A percentile compares a stretch with the other conserved stretches of the same genome.
Conservation (phyloP, 2,329 filamentous ascomycete genomes). For the Pseudogymnoascus sp. region DNA sequence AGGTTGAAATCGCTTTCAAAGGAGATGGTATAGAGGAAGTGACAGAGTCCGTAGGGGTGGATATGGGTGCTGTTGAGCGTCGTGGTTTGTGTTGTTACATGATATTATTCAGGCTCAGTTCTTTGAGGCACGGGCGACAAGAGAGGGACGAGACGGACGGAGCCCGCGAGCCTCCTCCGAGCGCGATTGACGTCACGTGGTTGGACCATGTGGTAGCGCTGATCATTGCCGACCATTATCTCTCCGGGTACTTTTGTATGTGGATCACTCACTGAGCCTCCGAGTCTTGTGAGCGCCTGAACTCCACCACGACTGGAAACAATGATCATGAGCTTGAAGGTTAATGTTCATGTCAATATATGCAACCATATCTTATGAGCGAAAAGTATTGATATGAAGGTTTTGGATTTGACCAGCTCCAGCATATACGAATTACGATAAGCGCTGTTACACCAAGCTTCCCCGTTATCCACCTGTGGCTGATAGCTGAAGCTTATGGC, state of each 20-base stretch:
- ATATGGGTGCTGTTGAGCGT: background rate
- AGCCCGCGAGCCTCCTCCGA: conserved; percentile 4
- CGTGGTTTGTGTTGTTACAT: conserved; percentile 6
- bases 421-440: background rate
- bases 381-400: background rate
- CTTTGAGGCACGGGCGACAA: conserved; percentile 5
- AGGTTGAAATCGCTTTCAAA: background rate
- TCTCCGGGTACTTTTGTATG: conserved; percentile 6
- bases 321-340: background rate
- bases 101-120: conserved; percentile 8
- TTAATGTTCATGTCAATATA: conserved; percentile 2
- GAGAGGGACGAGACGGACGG: conserved; percentile 5
- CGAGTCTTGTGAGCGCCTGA: background rate
- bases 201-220: background rate
- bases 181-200: conserved; percentile 6
- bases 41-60: background rate
- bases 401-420: background rate
- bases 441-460: conserved; percentile 6
- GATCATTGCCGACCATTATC: conserved; percentile 2
- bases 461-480: background rate
- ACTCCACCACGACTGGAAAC: background rate
- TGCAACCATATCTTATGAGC: background rate
- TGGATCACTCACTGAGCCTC: background rate
- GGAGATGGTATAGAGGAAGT: background rate
- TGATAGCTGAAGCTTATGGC: conserved; percentile 4